A percentile compares a stretch with the other conserved stretches of the same genome.
These are phyloP conservation scores for Rhynchosporium graminicola DNA, from an alignment of 2,329 filamentous ascomycete genomes.

Conservation along the genomic window DNA sequence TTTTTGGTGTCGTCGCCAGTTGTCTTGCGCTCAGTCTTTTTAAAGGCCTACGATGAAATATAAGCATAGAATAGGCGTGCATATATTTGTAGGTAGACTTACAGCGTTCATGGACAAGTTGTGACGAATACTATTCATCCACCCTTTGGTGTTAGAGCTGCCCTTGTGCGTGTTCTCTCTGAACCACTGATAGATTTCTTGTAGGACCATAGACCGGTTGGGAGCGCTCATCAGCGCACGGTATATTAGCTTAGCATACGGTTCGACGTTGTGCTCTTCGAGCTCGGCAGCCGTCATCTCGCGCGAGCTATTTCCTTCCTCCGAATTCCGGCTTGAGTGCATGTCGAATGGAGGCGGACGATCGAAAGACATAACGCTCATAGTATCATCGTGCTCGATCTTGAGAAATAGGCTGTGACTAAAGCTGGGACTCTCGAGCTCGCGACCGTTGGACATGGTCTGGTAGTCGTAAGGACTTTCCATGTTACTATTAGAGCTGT, in stretches of 20 bases:
- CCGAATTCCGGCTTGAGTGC: slow-evolving; percentile 31
- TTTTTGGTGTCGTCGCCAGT: slow-evolving; percentile 60
- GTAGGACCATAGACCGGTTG: slow-evolving; percentile 71
- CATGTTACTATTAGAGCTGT: not conserved
- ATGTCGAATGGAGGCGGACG: slow-evolving; percentile 22
- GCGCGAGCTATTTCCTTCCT: slow-evolving; percentile 36
- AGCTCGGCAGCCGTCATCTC: slow-evolving; percentile 36
- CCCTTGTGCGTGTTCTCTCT: slow-evolving; percentile 76
- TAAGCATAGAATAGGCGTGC: not conserved
- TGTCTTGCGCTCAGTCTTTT: slow-evolving; percentile 48
- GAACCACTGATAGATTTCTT: slow-evolving; percentile 93
- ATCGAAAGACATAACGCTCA: slow-evolving; percentile 15
- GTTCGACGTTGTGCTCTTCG: slow-evolving; percentile 47
- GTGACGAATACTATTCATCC: slow-evolving; percentile 95
- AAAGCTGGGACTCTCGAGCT: slow-evolving; percentile 28
- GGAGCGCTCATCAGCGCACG: slow-evolving; percentile 69
- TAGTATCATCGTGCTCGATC: slow-evolving; percentile 23
- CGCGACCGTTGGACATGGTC: slow-evolving; percentile 21
- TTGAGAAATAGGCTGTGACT: slow-evolving; percentile 31
- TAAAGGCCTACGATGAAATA: slow-evolving; percentile 50
- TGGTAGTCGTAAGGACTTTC: slow-evolving; percentile 17
- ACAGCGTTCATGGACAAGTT: slow-evolving; percentile 96
- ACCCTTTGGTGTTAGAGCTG: slow-evolving; percentile 64
- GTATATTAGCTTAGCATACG: slow-evolving; percentile 83
- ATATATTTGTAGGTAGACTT: slow-evolving; percentile 43